Base-by-base conservation (phyloP, 163 green algal species). In the Scenedesmus sp. region DNA sequence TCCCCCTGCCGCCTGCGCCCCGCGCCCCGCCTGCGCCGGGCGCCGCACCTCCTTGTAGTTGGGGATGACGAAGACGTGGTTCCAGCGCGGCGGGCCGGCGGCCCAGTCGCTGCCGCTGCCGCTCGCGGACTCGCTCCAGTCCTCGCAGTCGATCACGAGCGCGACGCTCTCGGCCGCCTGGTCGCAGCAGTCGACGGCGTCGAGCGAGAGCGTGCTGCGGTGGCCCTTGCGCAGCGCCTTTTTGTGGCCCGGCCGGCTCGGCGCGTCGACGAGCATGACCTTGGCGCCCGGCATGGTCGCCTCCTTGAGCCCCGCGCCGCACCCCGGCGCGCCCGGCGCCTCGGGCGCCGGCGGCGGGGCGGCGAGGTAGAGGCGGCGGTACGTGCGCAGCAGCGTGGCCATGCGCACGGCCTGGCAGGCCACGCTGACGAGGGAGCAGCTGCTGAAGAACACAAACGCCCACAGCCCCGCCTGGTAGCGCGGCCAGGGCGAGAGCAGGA, bases 51-150 rank as follows among this genome's bases (percentile, higher is more conserved):
- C 74, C 51, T 81, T 81, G 34, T 75, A 81, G 34, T 81, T 81
- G 26, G 74, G 74, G 63, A 81, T 75, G 34, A 81, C 74, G 42
- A 81, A 81, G 36, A 75, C 74, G 39, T 81, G 74, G 63, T 81
- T 64, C 74, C 74, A 81, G n/a, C 74, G 50, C 18, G 71, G 71
- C 26, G 71, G 60, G 2, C 71, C 71, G 14, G 71, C 71, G 2
- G 45, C n/a, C 69, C 69, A 77, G 69, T 77, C 69, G 22, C 36
- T 67, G 53, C 69, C 69, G 56, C 67, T 76, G 54, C 69, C 69
- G 70, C 47, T 60, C 29, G 24, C 63, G 22, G 45, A 72, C 20
- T 80, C 71, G 20, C 58, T 71, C 71, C 58, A 80, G 45, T 71
- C 58, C 45, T 69, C 50, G 26, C 56, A 64, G 36, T 66, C 53